Evolutionary conservation across 495 filamentous ascomycete genomes (phyloP), one percentile per base, ranked within the genome.

Genomic region (Thermothielavioides terrestris): DNA sequence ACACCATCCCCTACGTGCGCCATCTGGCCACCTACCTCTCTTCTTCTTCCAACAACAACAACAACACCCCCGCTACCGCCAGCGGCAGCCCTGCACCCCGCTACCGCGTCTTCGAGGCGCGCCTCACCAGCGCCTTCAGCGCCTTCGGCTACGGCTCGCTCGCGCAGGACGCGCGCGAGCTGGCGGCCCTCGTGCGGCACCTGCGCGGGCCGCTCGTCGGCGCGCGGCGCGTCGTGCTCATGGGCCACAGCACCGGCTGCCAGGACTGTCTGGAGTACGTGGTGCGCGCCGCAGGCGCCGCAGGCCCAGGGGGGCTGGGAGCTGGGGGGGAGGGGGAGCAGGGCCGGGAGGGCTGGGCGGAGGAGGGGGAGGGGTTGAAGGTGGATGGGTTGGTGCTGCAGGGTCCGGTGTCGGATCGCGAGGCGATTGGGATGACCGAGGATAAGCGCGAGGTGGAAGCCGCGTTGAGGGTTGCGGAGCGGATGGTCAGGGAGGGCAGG

Each of bases 181-280:
- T 95, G 37, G 76, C 72, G 0, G 67, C 78, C 18, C 76, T 85
- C 42, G 84, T 95, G n/a, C 61, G 71, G 17, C 90, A 89, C 59
- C 78, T 95, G 42, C 42, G 57, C 9, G 72, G 17, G 1, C 72
- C 3, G 47, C 38, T 12, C 63, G n/a, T 67, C 12, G 65, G 65
- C 8, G 66, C 60, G 9, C 62, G 70, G 10, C 87, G 83, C 59
- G 70, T 95, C n/a, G 83, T 91, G 8, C 63, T 96, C 10, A 80
- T 98, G 77, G 92, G 92, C 9, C 88, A 94, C 55, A 89, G 84
- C 3, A 79, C 75, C 10, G 92, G 92, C 2, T 88, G 85, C 52
- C 92, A 75, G 69, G 89, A 94, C 59, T 80, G 86, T 27, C 75
- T 96, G 65, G 79, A 86, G 48, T 94, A 92, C 21, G 44, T 21